A percentile compares a stretch with the other conserved stretches of the same genome.
Evolutionary conservation across 768 basidiomycete genomes (phyloP).

Genomic region (Mycena indigotica): DNA sequence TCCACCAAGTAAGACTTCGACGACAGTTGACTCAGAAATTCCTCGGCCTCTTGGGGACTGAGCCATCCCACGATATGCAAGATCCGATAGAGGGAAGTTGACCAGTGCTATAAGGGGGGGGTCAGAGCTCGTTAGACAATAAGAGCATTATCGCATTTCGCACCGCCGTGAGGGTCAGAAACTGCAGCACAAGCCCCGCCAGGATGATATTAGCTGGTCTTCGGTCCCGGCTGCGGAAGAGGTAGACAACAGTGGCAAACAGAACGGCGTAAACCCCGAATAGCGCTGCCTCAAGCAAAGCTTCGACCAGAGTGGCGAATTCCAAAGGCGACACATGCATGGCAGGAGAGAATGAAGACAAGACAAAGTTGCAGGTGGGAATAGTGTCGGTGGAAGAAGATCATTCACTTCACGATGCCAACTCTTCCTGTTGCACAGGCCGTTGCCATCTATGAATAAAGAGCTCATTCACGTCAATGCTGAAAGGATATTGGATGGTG

Average conservation of each 20-base stretch:
- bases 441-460: too few species aligned
- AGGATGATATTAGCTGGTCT: neutral
- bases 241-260: slow-evolving; percentile 3
- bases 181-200: slow-evolving; percentile 1
- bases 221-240: slow-evolving; percentile 6
- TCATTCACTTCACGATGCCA: too few species aligned
- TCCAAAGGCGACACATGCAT: neutral
- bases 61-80: neutral
- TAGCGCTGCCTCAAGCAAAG: neutral
- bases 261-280: slow-evolving; percentile 6
- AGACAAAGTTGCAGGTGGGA: neutral
- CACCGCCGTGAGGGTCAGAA: too few species aligned
- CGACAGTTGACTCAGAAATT: neutral
- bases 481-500: too few species aligned
- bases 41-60: neutral
- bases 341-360: neutral
- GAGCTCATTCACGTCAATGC: too few species aligned
- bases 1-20: neutral
- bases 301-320: neutral
- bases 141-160: too few species aligned
- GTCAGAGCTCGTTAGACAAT: too few species aligned
- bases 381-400: neutral
- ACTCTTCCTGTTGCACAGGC: too few species aligned
- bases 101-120: neutral
- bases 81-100: neutral